Evolutionary conservation across 2,329 filamentous ascomycete genomes (phyloP).

Genomic region (Emericellopsis cladophorae): DNA sequence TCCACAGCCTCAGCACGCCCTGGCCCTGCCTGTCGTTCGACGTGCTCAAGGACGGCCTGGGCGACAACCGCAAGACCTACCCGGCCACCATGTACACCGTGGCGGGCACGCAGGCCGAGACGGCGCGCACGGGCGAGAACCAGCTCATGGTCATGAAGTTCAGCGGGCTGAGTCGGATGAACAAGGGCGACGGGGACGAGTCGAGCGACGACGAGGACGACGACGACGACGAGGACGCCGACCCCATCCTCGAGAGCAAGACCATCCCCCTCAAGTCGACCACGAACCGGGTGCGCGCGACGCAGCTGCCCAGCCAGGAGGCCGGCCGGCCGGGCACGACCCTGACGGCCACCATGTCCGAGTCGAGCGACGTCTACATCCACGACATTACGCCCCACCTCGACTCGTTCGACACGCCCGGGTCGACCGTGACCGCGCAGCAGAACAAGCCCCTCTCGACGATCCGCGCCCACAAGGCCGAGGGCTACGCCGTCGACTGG

Average conservation of each 20-base stretch:
- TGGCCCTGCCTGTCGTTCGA: conserved; percentile 98
- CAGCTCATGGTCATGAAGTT: conserved; percentile 94
- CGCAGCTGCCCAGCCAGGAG: conserved; percentile 64
- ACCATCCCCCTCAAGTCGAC: conserved; percentile 75
- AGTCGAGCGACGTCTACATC: conserved; percentile 78
- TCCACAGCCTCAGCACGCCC: conserved; percentile 83
- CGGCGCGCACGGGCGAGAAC: conserved; percentile 66
- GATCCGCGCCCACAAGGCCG: conserved; percentile 78
- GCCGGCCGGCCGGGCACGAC: conserved; percentile 62
- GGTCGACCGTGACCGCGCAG: conserved; percentile 63
- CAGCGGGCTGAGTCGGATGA: conserved; percentile 81
- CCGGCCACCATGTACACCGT: conserved; percentile 93
- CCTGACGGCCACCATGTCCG: conserved; percentile 82
- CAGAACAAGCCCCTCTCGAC: conserved; percentile 84
- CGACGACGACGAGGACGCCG: conserved; percentile 60
- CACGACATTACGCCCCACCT: conserved; percentile 91
- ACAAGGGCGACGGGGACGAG: conserved; percentile 53
- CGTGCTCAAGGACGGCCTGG: conserved; percentile 73
- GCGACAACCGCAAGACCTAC: conserved; percentile 83
- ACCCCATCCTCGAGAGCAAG: conserved; percentile 89
- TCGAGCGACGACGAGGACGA: conserved; percentile 58
- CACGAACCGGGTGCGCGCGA: conserved; percentile 84
- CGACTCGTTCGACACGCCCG: conserved; percentile 78
- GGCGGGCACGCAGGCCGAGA: conserved; percentile 84
- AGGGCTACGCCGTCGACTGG: conserved; percentile 98